Conservation (phyloP, 257 asterid genomes). For the Eucommia ulmoides region DNA sequence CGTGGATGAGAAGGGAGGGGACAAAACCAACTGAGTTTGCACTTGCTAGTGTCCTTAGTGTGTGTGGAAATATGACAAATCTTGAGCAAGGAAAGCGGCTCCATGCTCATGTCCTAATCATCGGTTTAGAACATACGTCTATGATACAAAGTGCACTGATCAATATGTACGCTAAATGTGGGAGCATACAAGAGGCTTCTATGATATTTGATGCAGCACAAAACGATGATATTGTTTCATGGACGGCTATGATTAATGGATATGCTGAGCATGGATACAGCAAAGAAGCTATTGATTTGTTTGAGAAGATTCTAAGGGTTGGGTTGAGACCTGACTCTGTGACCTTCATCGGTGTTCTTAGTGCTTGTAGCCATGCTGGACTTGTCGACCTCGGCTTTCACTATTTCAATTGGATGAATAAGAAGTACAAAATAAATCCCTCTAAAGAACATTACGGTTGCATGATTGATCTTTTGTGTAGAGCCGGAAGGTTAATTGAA, state of each 20-base stretch:
- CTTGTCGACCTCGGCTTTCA: conserved; percentile 56
- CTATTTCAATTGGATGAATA: conserved; percentile 55
- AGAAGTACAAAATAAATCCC: conserved; percentile 38
- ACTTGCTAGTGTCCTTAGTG: conserved; percentile 62
- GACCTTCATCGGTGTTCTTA: conserved; percentile 71
- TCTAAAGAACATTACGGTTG: conserved; percentile 83
- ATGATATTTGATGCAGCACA: conserved; percentile 26
- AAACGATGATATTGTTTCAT: conserved; percentile 53
- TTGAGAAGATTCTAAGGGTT: conserved; percentile 31
- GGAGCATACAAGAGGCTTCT: conserved; percentile 57
- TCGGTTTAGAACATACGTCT: conserved; percentile 52
- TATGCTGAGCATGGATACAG: conserved; percentile 85
- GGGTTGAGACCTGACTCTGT: conserved; percentile 70
- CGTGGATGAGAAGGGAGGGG: conserved; percentile 70
- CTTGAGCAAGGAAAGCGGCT: conserved; percentile 81
- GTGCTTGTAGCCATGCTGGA: conserved; percentile 83
- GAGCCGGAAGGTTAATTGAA: conserved; percentile 67
- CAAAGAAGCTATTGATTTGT: conserved; percentile 64
- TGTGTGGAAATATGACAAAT: conserved; percentile 62
- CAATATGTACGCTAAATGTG: conserved; percentile 82
- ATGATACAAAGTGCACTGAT: conserved; percentile 47
- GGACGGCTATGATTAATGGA: conserved; percentile 93
- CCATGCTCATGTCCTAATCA: conserved; percentile 54
- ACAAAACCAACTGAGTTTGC: conserved; percentile 78
- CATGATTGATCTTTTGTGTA: conserved; percentile 85